Base-by-base conservation (phyloP, 192 early-diverging fungal genomes). In the Backusella parvicylindrica region DNA sequence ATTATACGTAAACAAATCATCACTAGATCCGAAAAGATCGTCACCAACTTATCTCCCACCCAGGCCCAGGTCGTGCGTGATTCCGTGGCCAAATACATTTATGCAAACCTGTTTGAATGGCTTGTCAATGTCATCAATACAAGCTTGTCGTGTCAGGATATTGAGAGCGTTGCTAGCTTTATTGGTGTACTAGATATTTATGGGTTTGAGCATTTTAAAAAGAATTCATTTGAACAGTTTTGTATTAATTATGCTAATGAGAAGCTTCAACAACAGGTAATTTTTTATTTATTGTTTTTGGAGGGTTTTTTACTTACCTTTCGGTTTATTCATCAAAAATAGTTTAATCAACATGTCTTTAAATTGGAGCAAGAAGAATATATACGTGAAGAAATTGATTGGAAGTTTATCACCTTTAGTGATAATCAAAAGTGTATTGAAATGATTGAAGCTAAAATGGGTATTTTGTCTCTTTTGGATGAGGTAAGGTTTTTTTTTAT, bases 101-200 rank as follows among this genome's bases (percentile, higher is more conserved):
- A 99, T 86, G 91, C 94, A 6, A 91, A 94, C 68, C 83, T 99
- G 28, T 99, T 99, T 74, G 97, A 98, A 74, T 99, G 97, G 96
- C 84, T 99, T 12, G 97, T 99, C 64, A 91, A 89, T 74, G 88
- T 95, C 36, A 92, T 95, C 84, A 99, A 99, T 81, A 81, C 82
- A 40, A 92, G 93, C 76, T 86, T 99, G 35, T 89, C 90, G 31
- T 87, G 84, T 33, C 84, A 84, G 13, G 87, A 87, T 32, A 21
- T 75, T 0, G 66, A 69, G 6, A 31, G 30, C 11, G 79, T 84
- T 11, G 72, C 81, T 16, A 84, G 82, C 33, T 99, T 99, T 76
- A 99, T 99, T 78, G 98, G 98, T 86, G 98, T 99, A 1, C 85
- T 99, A 64, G 98, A 99, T 90, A 99, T 99, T 81, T 99, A 98